These are phyloP conservation scores for Taphrina communis DNA, from an alignment of 1,139 yeast species.

Conservation along the genomic window DNA sequence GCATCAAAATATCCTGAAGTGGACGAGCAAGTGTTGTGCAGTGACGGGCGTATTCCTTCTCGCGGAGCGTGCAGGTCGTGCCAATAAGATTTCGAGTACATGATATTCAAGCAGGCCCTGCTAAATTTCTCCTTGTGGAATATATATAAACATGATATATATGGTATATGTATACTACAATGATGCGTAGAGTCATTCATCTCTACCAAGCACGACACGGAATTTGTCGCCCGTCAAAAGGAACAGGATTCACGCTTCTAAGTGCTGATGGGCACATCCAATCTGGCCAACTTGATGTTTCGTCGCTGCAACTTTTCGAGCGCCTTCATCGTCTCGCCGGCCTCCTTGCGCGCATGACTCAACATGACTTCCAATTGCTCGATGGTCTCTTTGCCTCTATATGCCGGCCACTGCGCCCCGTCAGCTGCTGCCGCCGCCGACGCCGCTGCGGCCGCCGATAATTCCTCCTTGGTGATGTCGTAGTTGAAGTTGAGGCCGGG, in stretches of 20 bases:
- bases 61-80: too few relatives aligned
- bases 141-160: too few relatives aligned
- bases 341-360: slow-evolving; percentile 44
- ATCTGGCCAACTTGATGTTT: slow-evolving; percentile 38
- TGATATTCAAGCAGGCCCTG: too few relatives aligned
- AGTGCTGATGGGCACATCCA: slow-evolving; percentile 16
- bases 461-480: slow-evolving; percentile 23
- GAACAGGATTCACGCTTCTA: not conserved
- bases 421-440: not conserved
- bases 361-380: slow-evolving; percentile 44
- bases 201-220: too few relatives aligned
- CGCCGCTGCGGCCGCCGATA: slow-evolving; percentile 15
- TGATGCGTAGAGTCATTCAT: too few relatives aligned
- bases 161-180: too few relatives aligned
- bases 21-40: too few relatives aligned
- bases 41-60: too few relatives aligned
- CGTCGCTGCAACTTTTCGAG: slow-evolving; percentile 44
- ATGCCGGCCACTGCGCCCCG: slow-evolving; percentile 24
- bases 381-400: slow-evolving; percentile 27
- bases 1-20: too few relatives aligned
- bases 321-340: slow-evolving; percentile 42
- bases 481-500: slow-evolving; percentile 13
- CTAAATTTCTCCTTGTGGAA: too few relatives aligned
- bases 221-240: too few relatives aligned
- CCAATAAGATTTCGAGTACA: too few relatives aligned